Conservation (phyloP, 805 yeast genomes). For the Barnettozyma californica region DNA sequence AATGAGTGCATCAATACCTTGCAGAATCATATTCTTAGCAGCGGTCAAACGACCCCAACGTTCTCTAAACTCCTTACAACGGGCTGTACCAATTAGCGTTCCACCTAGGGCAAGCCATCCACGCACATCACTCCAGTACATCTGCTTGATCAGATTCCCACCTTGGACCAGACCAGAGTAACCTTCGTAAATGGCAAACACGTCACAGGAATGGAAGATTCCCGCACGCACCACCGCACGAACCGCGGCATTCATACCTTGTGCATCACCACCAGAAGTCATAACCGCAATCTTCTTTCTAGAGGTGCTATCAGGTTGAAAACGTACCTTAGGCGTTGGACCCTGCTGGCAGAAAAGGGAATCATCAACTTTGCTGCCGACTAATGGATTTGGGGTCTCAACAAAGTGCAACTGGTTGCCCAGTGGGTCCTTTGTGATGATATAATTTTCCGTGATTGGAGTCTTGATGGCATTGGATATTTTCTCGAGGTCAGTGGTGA, state of each 20-base stretch:
- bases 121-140: constrained; percentile 92
- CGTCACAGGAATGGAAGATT: constrained; percentile 81
- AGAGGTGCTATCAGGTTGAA: constrained; percentile 1
- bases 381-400: constrained; percentile 22
- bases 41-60: constrained; percentile 79
- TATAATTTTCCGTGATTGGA: constrained; percentile 14
- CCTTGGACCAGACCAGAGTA: constrained; percentile 90
- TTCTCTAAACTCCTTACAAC: constrained; percentile 82
- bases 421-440: constrained; percentile 52
- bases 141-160: constrained; percentile 68
- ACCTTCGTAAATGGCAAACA: constrained; percentile 89
- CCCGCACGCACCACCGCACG: constrained; percentile 94
- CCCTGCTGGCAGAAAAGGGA: constrained; percentile 16
- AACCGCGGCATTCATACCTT: constrained; percentile 97
- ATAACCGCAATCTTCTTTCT: constrained; percentile 75
- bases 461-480: constrained; percentile 20
- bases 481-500: constrained; percentile 34
- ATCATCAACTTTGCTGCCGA: constrained; percentile 5
- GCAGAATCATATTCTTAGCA: constrained; percentile 74
- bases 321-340: background rate
- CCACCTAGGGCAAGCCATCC: constrained; percentile 94
- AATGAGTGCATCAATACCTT: constrained; percentile 90
- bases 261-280: constrained; percentile 99
- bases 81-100: constrained; percentile 93
- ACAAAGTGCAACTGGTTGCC: constrained; percentile 44